These are phyloP conservation scores for Chaetomium olivaceum DNA, from an alignment of 2,329 filamentous ascomycete genomes.

Conservation along the genomic window DNA sequence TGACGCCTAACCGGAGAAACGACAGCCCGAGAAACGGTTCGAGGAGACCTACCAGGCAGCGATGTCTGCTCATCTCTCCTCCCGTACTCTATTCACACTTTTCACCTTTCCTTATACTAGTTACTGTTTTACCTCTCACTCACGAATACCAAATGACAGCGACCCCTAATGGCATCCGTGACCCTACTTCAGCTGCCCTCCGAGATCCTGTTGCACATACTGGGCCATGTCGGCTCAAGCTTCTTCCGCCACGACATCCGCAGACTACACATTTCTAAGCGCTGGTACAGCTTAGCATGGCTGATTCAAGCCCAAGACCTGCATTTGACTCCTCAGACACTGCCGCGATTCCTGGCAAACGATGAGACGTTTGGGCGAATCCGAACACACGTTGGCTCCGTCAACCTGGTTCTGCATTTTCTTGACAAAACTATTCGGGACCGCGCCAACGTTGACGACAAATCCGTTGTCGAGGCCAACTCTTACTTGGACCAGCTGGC, in stretches of 20 bases:
- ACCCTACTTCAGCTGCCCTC: neutral
- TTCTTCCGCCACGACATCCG: conserved; percentile 11
- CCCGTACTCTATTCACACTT: too few relatives aligned
- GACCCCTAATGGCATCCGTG: neutral
- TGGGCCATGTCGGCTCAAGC: neutral
- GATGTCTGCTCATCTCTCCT: too few relatives aligned
- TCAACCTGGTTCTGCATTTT: neutral
- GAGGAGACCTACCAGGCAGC: neutral
- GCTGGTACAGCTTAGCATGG: conserved; percentile 11
- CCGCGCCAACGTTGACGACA: neutral
- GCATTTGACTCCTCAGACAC: neutral
- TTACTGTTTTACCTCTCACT: neutral
- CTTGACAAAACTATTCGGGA: neutral
- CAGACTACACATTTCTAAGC: conserved; percentile 11
- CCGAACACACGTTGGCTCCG: neutral
- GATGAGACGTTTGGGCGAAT: neutral
- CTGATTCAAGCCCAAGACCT: neutral
- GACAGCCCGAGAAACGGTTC: neutral
- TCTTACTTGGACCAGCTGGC: neutral
- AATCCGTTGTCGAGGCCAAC: neutral
- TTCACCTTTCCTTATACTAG: neutral
- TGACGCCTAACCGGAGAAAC: too few relatives aligned
- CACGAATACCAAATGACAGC: neutral
- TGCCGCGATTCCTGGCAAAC: neutral
- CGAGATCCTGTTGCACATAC: conserved; percentile 12